A percentile compares a stretch with the other conserved stretches of the same genome.
phyloP scores from a whole-genome alignment of 225 moss, liverwort and hornwort genomes.

The Bryum argenteum region DNA sequence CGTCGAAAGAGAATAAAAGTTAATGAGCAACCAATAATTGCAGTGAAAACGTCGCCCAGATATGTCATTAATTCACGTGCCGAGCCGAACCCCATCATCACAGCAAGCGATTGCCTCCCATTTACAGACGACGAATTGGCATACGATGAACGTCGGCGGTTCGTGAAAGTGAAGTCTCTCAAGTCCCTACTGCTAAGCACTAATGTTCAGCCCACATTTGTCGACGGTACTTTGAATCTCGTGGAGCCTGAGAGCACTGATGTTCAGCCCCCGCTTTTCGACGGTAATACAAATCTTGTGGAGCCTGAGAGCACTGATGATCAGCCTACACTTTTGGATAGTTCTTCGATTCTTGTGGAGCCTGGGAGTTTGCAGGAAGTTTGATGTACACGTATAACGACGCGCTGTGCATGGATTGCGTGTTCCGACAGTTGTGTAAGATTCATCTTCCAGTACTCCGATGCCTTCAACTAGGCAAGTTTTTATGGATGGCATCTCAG shows the following conservation, averaged over 20 bases:
- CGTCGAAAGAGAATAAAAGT: conserved; percentile 49
- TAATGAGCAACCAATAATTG: conserved; percentile 26
- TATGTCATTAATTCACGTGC: conserved; percentile 37
- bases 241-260: conserved; percentile 11
- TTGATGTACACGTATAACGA: conserved; percentile 46
- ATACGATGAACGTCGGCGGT: conserved; percentile 53
- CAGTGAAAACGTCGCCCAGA: conserved; percentile 31
- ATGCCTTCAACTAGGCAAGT: no score
- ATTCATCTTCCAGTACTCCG: no score
- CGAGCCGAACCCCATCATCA: conserved; percentile 25
- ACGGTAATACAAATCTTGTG: no score
- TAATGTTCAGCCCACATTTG: conserved; percentile 14
- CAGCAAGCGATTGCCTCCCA: conserved; percentile 32
- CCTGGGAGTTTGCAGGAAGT: conserved; percentile 18
- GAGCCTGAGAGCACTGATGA: no score
- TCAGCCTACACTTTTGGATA: no score
- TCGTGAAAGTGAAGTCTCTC: conserved; percentile 57
- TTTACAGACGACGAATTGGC: conserved; percentile 50
- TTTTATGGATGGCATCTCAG: no score
- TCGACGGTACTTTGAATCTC: conserved; percentile 21
- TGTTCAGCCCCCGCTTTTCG: no score
- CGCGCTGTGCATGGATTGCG: not conserved
- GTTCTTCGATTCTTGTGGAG: no score
- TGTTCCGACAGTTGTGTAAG: no score
- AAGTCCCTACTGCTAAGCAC: conserved; percentile 43